Percentiles rank a stretch among this genome's conserved stretches.
Conservation (phyloP, 805 yeast genomes). For the Metschnikowia santaceciliae region DNA sequence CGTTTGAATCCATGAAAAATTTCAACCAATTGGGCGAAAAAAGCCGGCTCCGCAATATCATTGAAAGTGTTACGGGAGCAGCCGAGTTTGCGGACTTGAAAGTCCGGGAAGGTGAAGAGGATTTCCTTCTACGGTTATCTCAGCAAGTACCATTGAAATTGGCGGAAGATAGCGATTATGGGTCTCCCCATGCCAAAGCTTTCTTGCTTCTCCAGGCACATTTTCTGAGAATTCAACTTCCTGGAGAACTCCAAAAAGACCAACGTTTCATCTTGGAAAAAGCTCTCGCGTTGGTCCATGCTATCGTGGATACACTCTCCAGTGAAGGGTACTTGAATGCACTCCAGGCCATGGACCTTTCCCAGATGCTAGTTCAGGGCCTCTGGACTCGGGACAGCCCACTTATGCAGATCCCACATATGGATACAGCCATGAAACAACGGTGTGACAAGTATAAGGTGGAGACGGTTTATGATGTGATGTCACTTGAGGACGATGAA, state of each 20-base stretch:
- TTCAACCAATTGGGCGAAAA: slow-evolving; percentile 51
- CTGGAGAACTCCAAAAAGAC: slow-evolving; percentile 60
- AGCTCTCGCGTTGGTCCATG: slow-evolving; percentile 52
- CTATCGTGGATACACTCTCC: slow-evolving; percentile 71
- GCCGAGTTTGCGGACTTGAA: slow-evolving; percentile 67
- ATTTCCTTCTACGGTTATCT: slow-evolving; percentile 47
- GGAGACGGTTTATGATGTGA: slow-evolving; percentile 74
- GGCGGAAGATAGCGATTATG: slow-evolving; percentile 29
- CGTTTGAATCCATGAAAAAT: slow-evolving; percentile 63
- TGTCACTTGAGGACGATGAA: slow-evolving; percentile 74
- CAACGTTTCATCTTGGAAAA: slow-evolving; percentile 48
- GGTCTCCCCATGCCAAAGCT: slow-evolving; percentile 62
- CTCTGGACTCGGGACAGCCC: slow-evolving; percentile 79
- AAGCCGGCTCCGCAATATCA: slow-evolving; percentile 55
- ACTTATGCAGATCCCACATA: slow-evolving; percentile 75
- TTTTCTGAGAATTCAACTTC: slow-evolving; percentile 59
- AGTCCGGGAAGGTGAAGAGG: slow-evolving; percentile 58
- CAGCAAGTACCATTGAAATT: slow-evolving; percentile 61
- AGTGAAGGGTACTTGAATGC: slow-evolving; percentile 80
- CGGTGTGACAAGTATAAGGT: slow-evolving; percentile 55
- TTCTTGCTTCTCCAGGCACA: slow-evolving; percentile 79
- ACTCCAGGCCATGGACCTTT: slow-evolving; percentile 75
- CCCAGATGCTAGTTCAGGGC: slow-evolving; percentile 86
- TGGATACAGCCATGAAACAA: slow-evolving; percentile 46
- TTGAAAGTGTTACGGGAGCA: slow-evolving; percentile 65